phyloP scores from a whole-genome alignment of 2,329 filamentous ascomycete species.

The Botrytis porri region DNA sequence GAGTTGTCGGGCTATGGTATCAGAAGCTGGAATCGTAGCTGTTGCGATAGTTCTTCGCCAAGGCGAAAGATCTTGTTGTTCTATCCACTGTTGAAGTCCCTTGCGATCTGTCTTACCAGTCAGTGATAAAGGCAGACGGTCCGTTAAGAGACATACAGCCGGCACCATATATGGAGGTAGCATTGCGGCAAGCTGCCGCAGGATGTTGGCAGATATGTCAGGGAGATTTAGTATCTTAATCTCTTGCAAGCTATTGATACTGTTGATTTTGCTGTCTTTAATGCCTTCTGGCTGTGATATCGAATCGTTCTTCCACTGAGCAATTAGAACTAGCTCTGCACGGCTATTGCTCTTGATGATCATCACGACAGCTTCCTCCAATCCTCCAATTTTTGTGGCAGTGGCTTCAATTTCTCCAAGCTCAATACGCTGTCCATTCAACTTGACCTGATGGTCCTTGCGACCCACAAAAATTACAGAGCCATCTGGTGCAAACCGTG shows the following conservation, averaged over 20 bases:
- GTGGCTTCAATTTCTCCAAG: slow-evolving; percentile 48
- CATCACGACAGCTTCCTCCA: not conserved
- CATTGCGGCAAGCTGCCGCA: not conserved
- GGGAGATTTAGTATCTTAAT: not conserved
- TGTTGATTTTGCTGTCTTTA: not conserved
- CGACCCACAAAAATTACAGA: slow-evolving; percentile 57
- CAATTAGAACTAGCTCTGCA: not conserved
- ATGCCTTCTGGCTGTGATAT: not conserved
- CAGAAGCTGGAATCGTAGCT: not conserved
- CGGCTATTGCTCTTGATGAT: not conserved
- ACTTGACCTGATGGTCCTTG: slow-evolving; percentile 65
- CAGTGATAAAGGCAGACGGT: not conserved
- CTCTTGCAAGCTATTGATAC: not conserved
- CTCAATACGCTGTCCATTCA: slow-evolving; percentile 63
- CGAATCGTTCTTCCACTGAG: not conserved
- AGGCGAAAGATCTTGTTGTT: not conserved
- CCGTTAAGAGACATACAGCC: not conserved
- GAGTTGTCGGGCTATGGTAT: not conserved
- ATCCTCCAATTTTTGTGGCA: not conserved
- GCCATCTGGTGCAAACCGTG: slow-evolving; percentile 47
- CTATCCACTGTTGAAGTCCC: slow-evolving; percentile 1
- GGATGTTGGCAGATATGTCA: not conserved
- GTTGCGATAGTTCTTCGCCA: not conserved
- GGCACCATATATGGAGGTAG: not conserved
- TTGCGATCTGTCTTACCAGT: not conserved